Conservation (phyloP, 305 asterid genomes). For the Fraxinus paxiana region DNA sequence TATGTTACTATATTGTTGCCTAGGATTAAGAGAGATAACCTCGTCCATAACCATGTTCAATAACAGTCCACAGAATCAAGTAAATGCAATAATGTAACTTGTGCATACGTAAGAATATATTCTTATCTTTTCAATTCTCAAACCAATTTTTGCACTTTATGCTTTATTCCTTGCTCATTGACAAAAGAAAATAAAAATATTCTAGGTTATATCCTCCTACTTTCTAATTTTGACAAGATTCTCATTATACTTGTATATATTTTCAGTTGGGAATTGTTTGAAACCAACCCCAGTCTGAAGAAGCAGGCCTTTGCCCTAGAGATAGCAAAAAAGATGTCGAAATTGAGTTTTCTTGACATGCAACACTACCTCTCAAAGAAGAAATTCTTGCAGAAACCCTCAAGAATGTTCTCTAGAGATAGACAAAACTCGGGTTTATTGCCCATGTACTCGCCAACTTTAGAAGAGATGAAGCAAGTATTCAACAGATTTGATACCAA, state of each 20-base stretch:
- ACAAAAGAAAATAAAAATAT: constrained; percentile 33
- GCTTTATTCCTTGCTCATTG: constrained; percentile 20
- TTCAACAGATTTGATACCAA: constrained; percentile 74
- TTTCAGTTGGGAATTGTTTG: constrained; percentile 6
- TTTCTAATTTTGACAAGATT: background rate
- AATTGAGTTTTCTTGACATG: constrained; percentile 55
- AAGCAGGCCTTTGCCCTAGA: background rate
- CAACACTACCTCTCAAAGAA: constrained; percentile 61
- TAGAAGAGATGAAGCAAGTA: constrained; percentile 59
- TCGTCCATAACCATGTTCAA: background rate
- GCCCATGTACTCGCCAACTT: constrained; percentile 43
- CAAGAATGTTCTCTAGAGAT: constrained; percentile 50
- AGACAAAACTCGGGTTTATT: constrained; percentile 41
- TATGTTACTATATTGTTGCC: background rate
- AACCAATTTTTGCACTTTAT: constrained; percentile 25
- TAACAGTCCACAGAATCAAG: constrained; percentile 19
- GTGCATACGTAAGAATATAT: constrained; percentile 24
- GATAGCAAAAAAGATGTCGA: constrained; percentile 36
- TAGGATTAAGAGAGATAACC: background rate
- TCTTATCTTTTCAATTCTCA: constrained; percentile 18
- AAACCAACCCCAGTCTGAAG: constrained; percentile 5
- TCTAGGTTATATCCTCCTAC: constrained; percentile 29
- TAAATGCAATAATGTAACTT: constrained; percentile 11
- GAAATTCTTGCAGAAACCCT: constrained; percentile 56
- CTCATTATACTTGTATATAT: constrained; percentile 22